Base-by-base conservation (phyloP, 78 protist species). In the Dictyostelium purpureum region DNA sequence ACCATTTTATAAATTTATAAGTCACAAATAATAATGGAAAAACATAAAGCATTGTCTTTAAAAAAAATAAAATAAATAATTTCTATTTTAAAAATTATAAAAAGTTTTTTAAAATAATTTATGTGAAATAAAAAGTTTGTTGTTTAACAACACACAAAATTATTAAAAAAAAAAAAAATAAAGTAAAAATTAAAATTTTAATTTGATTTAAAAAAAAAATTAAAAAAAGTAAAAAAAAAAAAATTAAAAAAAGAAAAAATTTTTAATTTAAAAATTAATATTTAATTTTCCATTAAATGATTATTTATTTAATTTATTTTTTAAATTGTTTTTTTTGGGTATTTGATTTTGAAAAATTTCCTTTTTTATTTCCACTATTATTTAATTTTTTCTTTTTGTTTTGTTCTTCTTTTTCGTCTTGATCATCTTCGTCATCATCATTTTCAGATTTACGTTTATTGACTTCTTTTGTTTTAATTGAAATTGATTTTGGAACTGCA, bases 381-480 rank as follows among this genome's bases (percentile, higher is more conserved):
- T 3, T 78, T 24, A 12, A 18, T 45, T 28, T 38, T 56, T 59
- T 49, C 45, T 56, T 78, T 35, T 26, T 59, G 9, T 47, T 75
- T 69, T 31, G 18, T 21, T 38, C 21, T 37, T 45, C 6, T 42
- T 47, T 47, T 24, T 51, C 45, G 4, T 56, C 66, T 9, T 51
- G 31, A 35, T 65, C 47, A 19, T 2, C 31, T 19, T 69, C 76
- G 24, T 69, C 80, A 4, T 54, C 51, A 24, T 40, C 73, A 16
- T 61, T 56, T 1, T 51, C 73, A 54, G 16, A 12, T 56, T 83
- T 83, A 24, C 80, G 16, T 42, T 78, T 78, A 14, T 14, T 14
- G n/a, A n/a, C n/a, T 14, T 0, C 12, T 21, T n/a, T 18, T 4
- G 88, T n/a, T 56, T 67, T 67, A 49, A 83, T 71, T 18, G 66